phyloP scores from a whole-genome alignment of 2,329 filamentous ascomycete genomes.

The Epichloe typhina region DNA sequence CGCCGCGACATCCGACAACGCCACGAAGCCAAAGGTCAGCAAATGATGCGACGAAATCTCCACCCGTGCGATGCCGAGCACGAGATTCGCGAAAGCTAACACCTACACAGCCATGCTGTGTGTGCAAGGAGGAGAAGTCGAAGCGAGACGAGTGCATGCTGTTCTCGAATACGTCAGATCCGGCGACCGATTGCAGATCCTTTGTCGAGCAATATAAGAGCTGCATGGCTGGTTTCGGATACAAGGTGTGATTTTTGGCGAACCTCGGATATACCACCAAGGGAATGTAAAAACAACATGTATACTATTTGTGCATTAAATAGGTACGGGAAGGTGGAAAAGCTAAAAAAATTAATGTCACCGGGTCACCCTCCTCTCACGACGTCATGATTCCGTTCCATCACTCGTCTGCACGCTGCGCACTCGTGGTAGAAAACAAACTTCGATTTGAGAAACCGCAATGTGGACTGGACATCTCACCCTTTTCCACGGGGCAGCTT shows the following conservation, averaged over 20 bases:
- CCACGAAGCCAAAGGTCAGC: constrained; percentile 31
- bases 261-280: not conserved
- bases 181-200: constrained; percentile 69
- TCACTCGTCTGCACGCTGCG: not conserved
- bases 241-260: constrained; percentile 42
- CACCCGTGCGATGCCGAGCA: constrained; percentile 1
- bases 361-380: constrained; percentile 3
- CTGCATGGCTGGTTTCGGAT: constrained; percentile 91
- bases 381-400: not conserved
- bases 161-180: constrained; percentile 75
- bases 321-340: constrained; percentile 3
- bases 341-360: not conserved
- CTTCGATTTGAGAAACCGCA: too few species aligned
- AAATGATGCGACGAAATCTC: not conserved
- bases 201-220: constrained; percentile 74
- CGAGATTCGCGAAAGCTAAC: not conserved
- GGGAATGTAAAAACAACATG: constrained; percentile 6
- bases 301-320: constrained; percentile 13
- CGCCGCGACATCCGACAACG: constrained; percentile 18
- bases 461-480: not conserved
- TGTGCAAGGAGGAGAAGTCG: constrained; percentile 91
- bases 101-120: constrained; percentile 72
- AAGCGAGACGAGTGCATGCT: constrained; percentile 97
- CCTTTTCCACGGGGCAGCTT: not conserved
- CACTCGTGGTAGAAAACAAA: not conserved